Base-by-base conservation (phyloP, 306 rosid genomes). In the Trichosanthes cucumerina region DNA sequence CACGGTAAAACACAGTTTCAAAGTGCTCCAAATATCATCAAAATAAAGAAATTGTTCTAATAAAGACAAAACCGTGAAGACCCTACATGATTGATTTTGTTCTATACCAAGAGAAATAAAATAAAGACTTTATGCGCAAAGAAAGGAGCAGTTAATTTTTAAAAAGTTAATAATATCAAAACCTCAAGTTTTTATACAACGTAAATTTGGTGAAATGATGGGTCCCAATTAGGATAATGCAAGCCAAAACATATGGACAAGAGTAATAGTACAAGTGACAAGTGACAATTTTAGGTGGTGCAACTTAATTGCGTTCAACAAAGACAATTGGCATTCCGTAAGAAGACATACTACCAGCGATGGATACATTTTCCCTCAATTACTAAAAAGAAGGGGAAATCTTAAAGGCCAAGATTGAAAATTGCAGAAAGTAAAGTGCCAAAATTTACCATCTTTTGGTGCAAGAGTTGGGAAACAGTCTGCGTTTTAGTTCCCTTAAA, bases 301-400 rank as follows among this genome's bases (percentile, higher is more conserved):
- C 56, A 26, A 56, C 12, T 77, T 26, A 58, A 77, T 34, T 77
- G 47, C 60, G 3, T 31, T 41, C 47, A 77, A 21, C 72, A 77
- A 77, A 64, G 80, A 24, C 57, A 77, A 44, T 77, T 77, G 80
- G 72, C 58, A 78, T 78, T 36, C 47, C 43, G 44, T 52, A 36
- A 38, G 52, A 53, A 38, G 66, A 47, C 66, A 53, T 10, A 14
- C 41, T 9, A 13, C 68, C 52, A 56, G 52, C 52, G 38, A 58
- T 44, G 43, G 68, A 38, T 9, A n/a, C 81, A 36, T 46, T 65
- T 78, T 47, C 34, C 65, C 57, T 7, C 50, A 13, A 66, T 34
- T 65, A 63, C 75, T 33, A 65, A 79, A 79, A 65, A 44, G 65
- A 39, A 79, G 26, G 9, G 52, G 44, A 79, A 65, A 79, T 65